Percentiles rank a stretch among this genome's conserved stretches.
These are phyloP conservation scores for Chaetomiaceae sp. DNA, from an alignment of 2,329 filamentous ascomycete species.

Conservation along the genomic window DNA sequence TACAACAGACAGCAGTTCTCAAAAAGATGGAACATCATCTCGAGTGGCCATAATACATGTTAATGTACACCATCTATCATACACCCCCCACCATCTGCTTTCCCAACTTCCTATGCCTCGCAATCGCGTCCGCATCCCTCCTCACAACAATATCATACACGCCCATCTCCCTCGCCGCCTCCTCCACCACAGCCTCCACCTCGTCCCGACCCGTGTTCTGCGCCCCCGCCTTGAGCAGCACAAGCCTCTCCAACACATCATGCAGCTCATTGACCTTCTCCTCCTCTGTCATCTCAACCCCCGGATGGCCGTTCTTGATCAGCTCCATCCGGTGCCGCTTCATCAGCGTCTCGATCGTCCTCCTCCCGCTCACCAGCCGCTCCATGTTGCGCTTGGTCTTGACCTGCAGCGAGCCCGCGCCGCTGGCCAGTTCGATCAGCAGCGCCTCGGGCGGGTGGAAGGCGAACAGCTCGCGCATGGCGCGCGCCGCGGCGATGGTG, in stretches of 20 bases:
- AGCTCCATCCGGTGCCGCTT: constrained; percentile 18
- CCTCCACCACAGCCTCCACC: constrained; percentile 23
- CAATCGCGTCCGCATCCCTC: constrained; percentile 21
- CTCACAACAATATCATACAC: constrained; percentile 27
- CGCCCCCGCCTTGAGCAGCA: constrained; percentile 24
- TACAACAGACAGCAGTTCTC: neutral
- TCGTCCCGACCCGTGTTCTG: constrained; percentile 11
- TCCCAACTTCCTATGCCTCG: constrained; percentile 20
- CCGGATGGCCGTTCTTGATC: constrained; percentile 11
- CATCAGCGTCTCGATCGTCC: constrained; percentile 27
- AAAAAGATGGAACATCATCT: neutral
- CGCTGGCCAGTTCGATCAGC: constrained; percentile 33
- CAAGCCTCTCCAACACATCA: constrained; percentile 26
- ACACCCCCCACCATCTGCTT: neutral
- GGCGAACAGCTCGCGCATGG: constrained; percentile 29
- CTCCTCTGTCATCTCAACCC: constrained; percentile 21
- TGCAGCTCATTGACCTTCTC: constrained; percentile 27
- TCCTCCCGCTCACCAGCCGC: constrained; percentile 28
- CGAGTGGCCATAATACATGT: constrained; percentile 2
- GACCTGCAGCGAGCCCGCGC: constrained; percentile 24
- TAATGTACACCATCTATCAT: constrained; percentile 12
- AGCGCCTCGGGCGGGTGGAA: constrained; percentile 31
- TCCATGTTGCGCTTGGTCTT: constrained; percentile 26
- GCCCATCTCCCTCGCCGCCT: constrained; percentile 29
- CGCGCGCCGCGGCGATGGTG: constrained; percentile 40